Conservation (phyloP, 2,329 filamentous ascomycete species). For the Chaetomiaceae sp. region DNA sequence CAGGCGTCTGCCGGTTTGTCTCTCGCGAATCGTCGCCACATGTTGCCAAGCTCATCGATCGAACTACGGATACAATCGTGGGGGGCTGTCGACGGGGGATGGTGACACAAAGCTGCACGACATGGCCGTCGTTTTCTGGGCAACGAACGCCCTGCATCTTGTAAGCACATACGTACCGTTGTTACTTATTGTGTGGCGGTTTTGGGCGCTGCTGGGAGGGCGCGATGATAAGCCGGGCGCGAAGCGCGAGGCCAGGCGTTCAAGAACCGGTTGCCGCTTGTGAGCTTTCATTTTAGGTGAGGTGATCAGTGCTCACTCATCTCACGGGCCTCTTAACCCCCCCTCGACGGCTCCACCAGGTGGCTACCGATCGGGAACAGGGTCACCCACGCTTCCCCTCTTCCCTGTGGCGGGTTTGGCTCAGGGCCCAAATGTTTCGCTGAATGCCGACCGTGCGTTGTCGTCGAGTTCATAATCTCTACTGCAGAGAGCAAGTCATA, state of each 20-base stretch:
- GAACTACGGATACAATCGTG: background rate
- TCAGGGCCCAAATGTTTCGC: background rate
- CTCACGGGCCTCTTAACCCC: slow-evolving; percentile 2
- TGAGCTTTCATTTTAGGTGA: slow-evolving; percentile 5
- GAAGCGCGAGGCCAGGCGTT: slow-evolving; percentile 12
- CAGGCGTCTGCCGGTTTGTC: background rate
- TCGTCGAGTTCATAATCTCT: background rate
- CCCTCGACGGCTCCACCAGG: slow-evolving; percentile 2
- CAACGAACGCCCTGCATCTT: too few relatives aligned
- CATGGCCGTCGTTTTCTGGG: background rate
- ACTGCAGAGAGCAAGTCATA: background rate
- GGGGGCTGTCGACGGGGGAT: background rate
- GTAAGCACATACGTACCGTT: too few relatives aligned
- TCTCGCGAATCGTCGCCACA: background rate
- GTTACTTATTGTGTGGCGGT: too few relatives aligned
- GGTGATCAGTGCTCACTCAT: slow-evolving; percentile 13
- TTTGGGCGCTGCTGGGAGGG: too few relatives aligned
- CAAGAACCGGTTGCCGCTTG: background rate
- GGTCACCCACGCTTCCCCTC: background rate
- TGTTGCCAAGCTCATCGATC: too few relatives aligned
- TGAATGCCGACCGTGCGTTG: background rate
- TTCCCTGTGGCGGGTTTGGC: too few relatives aligned
- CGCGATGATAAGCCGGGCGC: slow-evolving; percentile 10
- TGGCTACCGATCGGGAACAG: background rate
- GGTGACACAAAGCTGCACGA: background rate